Percentiles rank a stretch among this genome's conserved stretches.
Conservation (phyloP, 495 filamentous ascomycete genomes). For the Penicillium pulvis region DNA sequence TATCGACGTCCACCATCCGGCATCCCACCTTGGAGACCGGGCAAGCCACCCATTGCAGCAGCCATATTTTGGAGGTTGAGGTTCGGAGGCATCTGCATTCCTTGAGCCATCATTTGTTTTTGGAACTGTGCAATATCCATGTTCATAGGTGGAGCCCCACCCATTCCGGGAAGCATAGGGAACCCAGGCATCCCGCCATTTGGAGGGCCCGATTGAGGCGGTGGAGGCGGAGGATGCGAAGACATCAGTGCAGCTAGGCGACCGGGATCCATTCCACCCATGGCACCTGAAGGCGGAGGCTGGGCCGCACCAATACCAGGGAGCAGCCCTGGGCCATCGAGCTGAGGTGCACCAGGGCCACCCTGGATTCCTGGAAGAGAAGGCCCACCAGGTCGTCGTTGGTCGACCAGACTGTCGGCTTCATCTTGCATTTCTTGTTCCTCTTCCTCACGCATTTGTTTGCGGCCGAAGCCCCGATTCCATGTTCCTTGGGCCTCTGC, state of each 20-base stretch:
- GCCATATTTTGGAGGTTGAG: conserved; percentile 50
- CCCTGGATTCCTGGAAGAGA: conserved; percentile 55
- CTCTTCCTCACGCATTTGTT: conserved; percentile 85
- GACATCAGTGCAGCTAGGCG: conserved; percentile 51
- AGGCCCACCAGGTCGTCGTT: conserved; percentile 64
- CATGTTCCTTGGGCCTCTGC: conserved; percentile 92
- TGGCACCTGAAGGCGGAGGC: conserved; percentile 53
- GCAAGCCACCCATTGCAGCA: conserved; percentile 41
- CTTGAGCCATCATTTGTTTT: conserved; percentile 48
- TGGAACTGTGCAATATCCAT: conserved; percentile 71
- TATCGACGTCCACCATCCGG: conserved; percentile 42
- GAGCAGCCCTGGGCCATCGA: conserved; percentile 41
- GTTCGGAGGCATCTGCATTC: conserved; percentile 40
- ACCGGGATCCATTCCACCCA: conserved; percentile 56
- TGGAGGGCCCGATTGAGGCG: conserved; percentile 18
- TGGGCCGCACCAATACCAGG: conserved; percentile 52
- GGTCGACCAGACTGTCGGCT: conserved; percentile 89
- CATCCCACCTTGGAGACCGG: conserved; percentile 45
- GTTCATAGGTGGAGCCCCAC: conserved; percentile 47
- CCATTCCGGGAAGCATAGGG: conserved; percentile 51
- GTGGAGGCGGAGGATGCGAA: conserved; percentile 35
- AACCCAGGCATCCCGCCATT: conserved; percentile 33
- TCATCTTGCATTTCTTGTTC: conserved; percentile 93
- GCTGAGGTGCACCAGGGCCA: conserved; percentile 34
- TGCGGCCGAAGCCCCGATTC: conserved; percentile 75